Evolutionary conservation across 2,329 filamentous ascomycete species (phyloP).

Genomic region (Neofusicoccum parvum): DNA sequence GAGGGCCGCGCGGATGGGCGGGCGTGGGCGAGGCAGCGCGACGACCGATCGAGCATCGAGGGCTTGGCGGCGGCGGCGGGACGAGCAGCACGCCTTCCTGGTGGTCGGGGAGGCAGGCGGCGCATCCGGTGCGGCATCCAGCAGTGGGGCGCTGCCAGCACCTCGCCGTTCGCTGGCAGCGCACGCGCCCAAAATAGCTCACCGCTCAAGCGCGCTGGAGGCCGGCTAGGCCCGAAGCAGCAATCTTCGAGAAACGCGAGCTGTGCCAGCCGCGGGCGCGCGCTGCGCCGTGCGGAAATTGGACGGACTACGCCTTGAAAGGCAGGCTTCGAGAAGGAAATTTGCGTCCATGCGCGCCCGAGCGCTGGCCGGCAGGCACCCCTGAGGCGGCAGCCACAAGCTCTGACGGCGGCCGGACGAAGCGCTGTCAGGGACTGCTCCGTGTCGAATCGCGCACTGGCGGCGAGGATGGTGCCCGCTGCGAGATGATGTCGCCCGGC

Average conservation of each 20-base stretch:
- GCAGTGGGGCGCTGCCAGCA: slow-evolving; percentile 14
- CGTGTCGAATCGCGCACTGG: slow-evolving; percentile 15
- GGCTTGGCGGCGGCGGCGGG: not conserved
- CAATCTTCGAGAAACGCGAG: slow-evolving; percentile 41
- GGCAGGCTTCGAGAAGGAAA: slow-evolving; percentile 35
- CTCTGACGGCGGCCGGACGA: slow-evolving; percentile 26
- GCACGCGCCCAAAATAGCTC: slow-evolving; percentile 3
- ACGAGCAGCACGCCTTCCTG: not conserved
- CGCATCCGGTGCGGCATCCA: slow-evolving; percentile 13
- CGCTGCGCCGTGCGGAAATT: slow-evolving; percentile 36
- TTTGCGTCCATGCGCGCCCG: slow-evolving; percentile 28
- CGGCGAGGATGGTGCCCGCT: slow-evolving; percentile 13
- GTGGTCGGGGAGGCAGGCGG: slow-evolving; percentile 11
- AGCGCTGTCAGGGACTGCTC: slow-evolving; percentile 19
- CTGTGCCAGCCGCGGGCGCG: slow-evolving; percentile 30
- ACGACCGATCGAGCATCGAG: not conserved
- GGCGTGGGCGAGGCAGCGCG: not conserved
- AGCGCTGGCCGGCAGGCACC: slow-evolving; percentile 33
- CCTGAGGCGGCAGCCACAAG: slow-evolving; percentile 27
- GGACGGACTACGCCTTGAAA: slow-evolving; percentile 26
- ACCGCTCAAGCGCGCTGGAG: not conserved
- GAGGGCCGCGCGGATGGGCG: slow-evolving; percentile 8
- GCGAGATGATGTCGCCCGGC: slow-evolving; percentile 15
- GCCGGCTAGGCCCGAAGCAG: slow-evolving; percentile 31
- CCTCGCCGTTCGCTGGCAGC: not conserved